Conservation (phyloP, 176 grass and related monocot genomes). For the Chloris gayana region DNA sequence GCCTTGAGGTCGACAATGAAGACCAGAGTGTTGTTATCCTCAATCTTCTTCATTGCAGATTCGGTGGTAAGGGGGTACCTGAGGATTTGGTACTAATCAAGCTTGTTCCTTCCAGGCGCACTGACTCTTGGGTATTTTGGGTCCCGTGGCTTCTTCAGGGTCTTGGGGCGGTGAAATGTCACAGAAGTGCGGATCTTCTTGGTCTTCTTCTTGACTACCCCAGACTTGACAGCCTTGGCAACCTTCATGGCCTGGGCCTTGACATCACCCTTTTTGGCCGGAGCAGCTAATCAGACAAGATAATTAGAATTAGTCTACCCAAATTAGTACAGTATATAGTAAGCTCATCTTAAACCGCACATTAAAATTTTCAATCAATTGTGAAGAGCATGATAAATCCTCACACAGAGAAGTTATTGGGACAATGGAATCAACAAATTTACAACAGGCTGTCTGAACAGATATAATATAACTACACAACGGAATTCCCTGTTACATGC, state of each 20-base stretch:
- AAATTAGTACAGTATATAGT: not conserved
- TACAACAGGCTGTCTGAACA: not conserved
- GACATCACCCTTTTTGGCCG: conserved; percentile 1
- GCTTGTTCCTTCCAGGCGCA: conserved; percentile 30
- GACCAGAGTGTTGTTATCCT: conserved; percentile 56
- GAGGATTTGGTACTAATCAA: conserved; percentile 50
- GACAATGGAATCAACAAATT: not conserved
- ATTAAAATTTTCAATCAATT: no score
- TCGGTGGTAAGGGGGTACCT: conserved; percentile 52
- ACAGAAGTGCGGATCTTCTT: conserved; percentile 41
- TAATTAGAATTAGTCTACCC: not conserved
- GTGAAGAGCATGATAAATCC: no score
- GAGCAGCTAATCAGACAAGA: conserved; percentile 23
- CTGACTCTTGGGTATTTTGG: conserved; percentile 38
- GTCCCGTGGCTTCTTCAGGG: conserved; percentile 27
- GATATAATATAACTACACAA: not conserved
- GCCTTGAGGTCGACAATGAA: conserved; percentile 57
- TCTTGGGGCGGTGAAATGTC: conserved; percentile 37
- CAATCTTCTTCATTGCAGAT: conserved; percentile 56
- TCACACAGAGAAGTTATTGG: not conserved
- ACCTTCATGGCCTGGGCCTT: conserved; percentile 36
- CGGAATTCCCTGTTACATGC: not conserved
- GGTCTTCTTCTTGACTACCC: not conserved
- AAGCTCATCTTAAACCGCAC: not conserved
- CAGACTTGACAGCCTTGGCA: conserved; percentile 32